phyloP scores from a whole-genome alignment of 192 early-diverging fungal species.

The Podila minutissima region DNA sequence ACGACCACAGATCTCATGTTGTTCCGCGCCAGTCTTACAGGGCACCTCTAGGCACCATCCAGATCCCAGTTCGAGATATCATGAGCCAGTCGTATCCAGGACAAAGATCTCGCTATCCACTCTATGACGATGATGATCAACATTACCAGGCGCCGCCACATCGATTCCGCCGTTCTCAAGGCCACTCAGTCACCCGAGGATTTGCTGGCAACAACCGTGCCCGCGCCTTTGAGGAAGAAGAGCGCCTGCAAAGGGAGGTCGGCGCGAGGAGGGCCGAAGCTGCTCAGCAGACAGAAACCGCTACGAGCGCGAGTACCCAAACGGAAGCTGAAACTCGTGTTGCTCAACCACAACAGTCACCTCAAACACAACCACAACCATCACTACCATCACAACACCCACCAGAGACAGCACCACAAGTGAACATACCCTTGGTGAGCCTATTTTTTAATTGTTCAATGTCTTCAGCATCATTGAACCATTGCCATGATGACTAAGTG shows the following conservation, averaged over 20 bases:
- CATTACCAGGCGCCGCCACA: neutral
- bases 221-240: neutral
- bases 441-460: no score
- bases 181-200: neutral
- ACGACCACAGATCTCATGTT: neutral
- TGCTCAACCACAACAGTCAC: no score
- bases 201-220: neutral
- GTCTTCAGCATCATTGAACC: no score
- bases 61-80: neutral
- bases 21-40: neutral
- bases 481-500: neutral
- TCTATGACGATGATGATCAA: neutral
- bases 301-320: neutral
- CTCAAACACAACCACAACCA: no score
- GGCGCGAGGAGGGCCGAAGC: neutral
- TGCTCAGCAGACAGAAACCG: neutral
- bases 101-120: neutral
- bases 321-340: no score
- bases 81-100: neutral
- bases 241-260: neutral
- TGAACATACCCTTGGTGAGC: no score
- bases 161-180: neutral
- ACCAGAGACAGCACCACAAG: no score
- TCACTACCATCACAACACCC: no score
- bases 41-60: neutral